These are phyloP conservation scores for Hymenochaete sp. DNA, from an alignment of 1,284 basidiomycete species.

Conservation along the genomic window DNA sequence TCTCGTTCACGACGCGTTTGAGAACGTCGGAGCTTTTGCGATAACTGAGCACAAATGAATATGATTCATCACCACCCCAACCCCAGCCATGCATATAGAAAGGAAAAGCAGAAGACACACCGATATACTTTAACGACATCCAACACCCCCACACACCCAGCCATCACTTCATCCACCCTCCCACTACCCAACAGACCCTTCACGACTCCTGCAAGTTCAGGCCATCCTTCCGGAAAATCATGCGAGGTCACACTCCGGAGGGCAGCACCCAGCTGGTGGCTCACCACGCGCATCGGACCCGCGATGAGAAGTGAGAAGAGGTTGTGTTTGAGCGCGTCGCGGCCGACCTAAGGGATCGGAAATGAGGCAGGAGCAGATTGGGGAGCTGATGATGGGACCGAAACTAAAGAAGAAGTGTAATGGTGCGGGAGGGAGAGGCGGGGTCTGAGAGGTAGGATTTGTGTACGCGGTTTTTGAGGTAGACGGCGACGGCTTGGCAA, in stretches of 20 bases:
- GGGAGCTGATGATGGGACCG: not conserved
- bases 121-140: constrained; percentile 70
- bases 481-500: constrained; percentile 73
- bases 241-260: constrained; percentile 62
- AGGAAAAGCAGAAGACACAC: constrained; percentile 30
- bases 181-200: constrained; percentile 54
- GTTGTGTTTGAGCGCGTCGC: constrained; percentile 54
- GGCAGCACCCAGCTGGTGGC: constrained; percentile 62
- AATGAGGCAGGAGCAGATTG: no score
- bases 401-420: no score
- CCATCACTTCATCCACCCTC: constrained; percentile 63
- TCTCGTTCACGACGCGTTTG: constrained; percentile 45
- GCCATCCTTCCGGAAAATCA: constrained; percentile 74
- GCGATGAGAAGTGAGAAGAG: constrained; percentile 62
- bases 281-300: constrained; percentile 58
- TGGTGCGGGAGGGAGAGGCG: no score
- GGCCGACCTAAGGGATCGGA: constrained; percentile 57
- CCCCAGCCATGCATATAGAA: no score
- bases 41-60: constrained; percentile 43
- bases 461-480: constrained; percentile 78
- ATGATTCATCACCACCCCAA: no score
- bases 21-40: constrained; percentile 53
- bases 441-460: constrained; percentile 47
- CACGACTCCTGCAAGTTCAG: constrained; percentile 51
- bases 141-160: constrained; percentile 66